Conservation (phyloP, 805 yeast genomes). For the Starmerella bombi region DNA sequence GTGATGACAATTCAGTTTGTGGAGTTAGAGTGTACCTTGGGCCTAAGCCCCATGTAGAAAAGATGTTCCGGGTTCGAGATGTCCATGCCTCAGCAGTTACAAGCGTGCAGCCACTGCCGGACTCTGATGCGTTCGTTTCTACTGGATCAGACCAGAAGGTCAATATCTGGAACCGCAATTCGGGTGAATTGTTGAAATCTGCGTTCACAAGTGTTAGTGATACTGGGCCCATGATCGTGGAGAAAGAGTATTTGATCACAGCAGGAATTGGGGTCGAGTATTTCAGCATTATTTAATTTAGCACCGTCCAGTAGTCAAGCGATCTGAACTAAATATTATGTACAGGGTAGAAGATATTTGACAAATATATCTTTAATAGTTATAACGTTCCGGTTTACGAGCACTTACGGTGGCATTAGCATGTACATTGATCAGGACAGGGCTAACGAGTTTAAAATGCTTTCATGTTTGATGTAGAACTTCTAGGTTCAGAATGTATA, state of each 20-base stretch:
- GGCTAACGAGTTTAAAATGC: too few species aligned
- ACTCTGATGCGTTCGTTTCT: conserved; percentile 31
- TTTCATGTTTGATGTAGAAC: too few species aligned
- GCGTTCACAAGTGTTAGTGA: conserved; percentile 77
- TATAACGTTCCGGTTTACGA: too few species aligned
- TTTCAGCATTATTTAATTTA: conserved; percentile 1
- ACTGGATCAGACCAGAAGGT: conserved; percentile 77
- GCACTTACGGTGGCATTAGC: too few species aligned
- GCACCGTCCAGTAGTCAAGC: too few species aligned
- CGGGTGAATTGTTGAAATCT: conserved; percentile 28
- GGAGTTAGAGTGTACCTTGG: conserved; percentile 29
- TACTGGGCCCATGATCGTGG: conserved; percentile 49
- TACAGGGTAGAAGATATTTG: too few species aligned
- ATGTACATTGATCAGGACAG: too few species aligned
- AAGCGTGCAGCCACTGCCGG: conserved; percentile 32
- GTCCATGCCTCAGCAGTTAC: conserved; percentile 89
- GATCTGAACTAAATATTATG: too few species aligned
- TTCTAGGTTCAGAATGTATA: too few species aligned
- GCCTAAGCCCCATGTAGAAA: conserved; percentile 2
- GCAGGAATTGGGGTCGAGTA: conserved; percentile 18
- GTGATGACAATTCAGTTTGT: conserved; percentile 76
- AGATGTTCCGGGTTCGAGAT: conserved; percentile 27
- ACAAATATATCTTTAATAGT: too few species aligned
- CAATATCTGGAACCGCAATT: conserved; percentile 42
- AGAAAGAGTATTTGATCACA: conserved; percentile 1